These are phyloP conservation scores for Verbascum thapsus DNA, from an alignment of 257 asterid genomes.

Conservation along the genomic window DNA sequence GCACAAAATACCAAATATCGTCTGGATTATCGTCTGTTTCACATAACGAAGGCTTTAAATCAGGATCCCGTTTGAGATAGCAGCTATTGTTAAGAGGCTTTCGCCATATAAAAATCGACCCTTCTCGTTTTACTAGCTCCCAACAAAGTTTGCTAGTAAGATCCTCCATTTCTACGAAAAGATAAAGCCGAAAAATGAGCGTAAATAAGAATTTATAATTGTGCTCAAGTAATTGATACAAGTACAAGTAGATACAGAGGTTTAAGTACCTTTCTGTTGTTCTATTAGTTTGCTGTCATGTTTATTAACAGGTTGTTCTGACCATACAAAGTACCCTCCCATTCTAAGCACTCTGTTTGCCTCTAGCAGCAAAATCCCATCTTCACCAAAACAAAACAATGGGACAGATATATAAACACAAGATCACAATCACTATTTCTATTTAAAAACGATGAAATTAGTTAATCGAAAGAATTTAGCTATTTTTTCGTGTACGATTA, in stretches of 20 bases:
- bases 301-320: conserved; percentile 34
- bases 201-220: no score
- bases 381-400: conserved; percentile 39
- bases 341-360: conserved; percentile 69
- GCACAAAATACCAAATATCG: conserved; percentile 51
- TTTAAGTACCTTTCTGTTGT: conserved; percentile 65
- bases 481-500: no score
- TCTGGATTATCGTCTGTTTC: conserved; percentile 50
- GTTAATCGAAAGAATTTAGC: no score
- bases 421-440: not conserved
- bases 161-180: conserved; percentile 52
- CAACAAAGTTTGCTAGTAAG: conserved; percentile 55
- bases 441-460: not conserved
- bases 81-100: conserved; percentile 60
- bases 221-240: no score
- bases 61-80: conserved; percentile 48
- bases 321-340: conserved; percentile 65
- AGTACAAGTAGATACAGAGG: conserved; percentile 8
- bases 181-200: conserved; percentile 8
- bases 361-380: conserved; percentile 67
- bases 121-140: conserved; percentile 54
- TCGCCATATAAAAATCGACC: conserved; percentile 55
- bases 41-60: conserved; percentile 47
- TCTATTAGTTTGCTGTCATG: conserved; percentile 33
- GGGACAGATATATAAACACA: not conserved